These are phyloP conservation scores for Xylariaceae sp. DNA, from an alignment of 2,329 filamentous ascomycete genomes.

Conservation along the genomic window DNA sequence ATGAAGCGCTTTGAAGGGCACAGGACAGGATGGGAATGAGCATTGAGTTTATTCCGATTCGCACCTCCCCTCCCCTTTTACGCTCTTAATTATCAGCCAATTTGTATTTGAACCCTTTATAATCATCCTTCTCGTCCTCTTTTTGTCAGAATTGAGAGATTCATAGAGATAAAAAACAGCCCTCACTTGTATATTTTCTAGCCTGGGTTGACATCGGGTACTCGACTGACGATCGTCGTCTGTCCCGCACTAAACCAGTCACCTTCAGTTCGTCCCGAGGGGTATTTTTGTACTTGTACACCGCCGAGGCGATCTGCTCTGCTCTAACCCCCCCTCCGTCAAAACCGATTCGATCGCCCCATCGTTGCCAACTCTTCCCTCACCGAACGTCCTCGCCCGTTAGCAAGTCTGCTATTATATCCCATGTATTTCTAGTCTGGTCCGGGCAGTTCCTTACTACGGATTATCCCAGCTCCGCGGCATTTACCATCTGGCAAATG, in stretches of 20 bases:
- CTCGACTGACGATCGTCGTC: neutral
- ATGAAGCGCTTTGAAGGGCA: no score
- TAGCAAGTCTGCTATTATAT: neutral
- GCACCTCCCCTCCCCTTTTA: neutral
- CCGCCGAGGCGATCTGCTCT: neutral
- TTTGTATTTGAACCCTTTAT: neutral
- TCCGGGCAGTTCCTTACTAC: neutral
- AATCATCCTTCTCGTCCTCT: neutral
- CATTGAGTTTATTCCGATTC: no score
- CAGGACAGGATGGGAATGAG: no score
- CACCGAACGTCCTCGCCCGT: neutral
- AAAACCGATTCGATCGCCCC: conserved; percentile 11
- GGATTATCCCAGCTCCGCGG: conserved; percentile 4
- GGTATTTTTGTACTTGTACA: neutral
- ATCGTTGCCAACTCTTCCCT: neutral
- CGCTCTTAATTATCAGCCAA: neutral
- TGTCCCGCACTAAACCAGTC: neutral
- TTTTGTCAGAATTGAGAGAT: neutral
- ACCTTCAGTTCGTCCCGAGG: neutral
- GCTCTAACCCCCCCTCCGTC: neutral
- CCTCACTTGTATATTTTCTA: neutral
- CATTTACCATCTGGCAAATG: conserved; percentile 19
- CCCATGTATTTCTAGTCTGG: conserved; percentile 1
- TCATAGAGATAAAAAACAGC: neutral
- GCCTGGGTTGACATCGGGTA: neutral